Percentiles rank a stretch among this genome's conserved stretches.
phyloP scores from a whole-genome alignment of 2,329 filamentous ascomycete genomes.

The Talaromyces islandicus region DNA sequence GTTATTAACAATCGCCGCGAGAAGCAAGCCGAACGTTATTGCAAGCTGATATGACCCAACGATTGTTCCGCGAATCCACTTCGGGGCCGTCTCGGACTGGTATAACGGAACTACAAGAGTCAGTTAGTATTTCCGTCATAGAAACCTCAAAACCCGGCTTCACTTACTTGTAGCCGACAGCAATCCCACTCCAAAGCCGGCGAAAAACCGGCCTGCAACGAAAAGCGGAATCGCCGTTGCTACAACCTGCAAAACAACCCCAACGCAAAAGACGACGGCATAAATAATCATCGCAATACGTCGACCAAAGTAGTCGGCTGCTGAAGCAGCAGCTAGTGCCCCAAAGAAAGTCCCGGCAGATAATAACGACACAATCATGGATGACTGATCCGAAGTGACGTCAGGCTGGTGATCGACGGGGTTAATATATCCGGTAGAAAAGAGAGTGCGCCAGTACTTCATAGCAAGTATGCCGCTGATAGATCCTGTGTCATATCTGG shows the following conservation, averaged over 20 bases:
- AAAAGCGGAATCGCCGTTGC: constrained; percentile 51
- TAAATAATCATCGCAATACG: constrained; percentile 58
- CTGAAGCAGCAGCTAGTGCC: constrained; percentile 64
- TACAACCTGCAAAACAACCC: constrained; percentile 58
- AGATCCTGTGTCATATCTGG: constrained; percentile 48
- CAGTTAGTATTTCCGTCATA: not conserved
- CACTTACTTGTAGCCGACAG: constrained; percentile 67
- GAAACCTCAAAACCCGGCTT: not conserved
- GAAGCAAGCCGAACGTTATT: constrained; percentile 63
- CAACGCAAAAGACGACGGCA: constrained; percentile 62
- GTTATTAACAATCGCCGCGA: constrained; percentile 56
- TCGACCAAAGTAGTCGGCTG: constrained; percentile 61
- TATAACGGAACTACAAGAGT: constrained; percentile 60
- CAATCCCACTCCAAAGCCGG: constrained; percentile 70
- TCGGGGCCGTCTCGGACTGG: constrained; percentile 68
- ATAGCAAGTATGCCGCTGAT: constrained; percentile 50
- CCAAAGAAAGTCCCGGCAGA: constrained; percentile 68
- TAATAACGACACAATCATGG: constrained; percentile 64
- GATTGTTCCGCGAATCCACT: constrained; percentile 72
- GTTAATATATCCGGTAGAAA: constrained; percentile 30
- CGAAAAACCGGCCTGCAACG: constrained; percentile 63
- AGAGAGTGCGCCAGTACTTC: constrained; percentile 34
- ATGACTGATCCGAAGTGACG: constrained; percentile 44
- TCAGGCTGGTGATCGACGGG: constrained; percentile 35
- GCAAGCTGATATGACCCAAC: constrained; percentile 73